phyloP scores from a whole-genome alignment of 2,329 filamentous ascomycete species.

The Dactylonectria macrodidyma region DNA sequence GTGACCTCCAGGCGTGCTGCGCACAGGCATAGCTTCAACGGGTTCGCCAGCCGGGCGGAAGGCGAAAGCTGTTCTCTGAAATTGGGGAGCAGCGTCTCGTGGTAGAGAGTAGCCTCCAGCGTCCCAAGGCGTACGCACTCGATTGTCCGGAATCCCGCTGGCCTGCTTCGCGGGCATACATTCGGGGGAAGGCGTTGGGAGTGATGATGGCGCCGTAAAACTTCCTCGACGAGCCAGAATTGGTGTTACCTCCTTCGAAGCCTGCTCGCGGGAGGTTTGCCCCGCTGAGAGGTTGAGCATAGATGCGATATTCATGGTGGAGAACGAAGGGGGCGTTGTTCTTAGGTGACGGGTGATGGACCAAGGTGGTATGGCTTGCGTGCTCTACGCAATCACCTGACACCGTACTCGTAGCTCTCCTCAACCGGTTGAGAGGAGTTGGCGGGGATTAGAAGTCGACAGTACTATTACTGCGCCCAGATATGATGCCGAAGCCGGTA shows the following conservation, averaged over 20 bases:
- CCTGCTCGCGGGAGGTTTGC: constrained; percentile 30
- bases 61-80: constrained; percentile 40
- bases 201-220: constrained; percentile 35
- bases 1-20: constrained; percentile 40
- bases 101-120: constrained; percentile 65
- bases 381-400: neutral
- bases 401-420: constrained; percentile 6
- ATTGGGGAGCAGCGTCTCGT: constrained; percentile 57
- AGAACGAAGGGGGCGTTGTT: constrained; percentile 25
- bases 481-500: constrained; percentile 29
- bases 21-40: constrained; percentile 41
- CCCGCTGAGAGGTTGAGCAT: constrained; percentile 44
- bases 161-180: constrained; percentile 43
- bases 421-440: constrained; percentile 9
- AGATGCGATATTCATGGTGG: constrained; percentile 39
- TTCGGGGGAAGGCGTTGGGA: constrained; percentile 55
- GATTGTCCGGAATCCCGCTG: constrained; percentile 40
- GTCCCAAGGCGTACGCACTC: constrained; percentile 65
- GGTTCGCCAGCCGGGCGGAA: constrained; percentile 44
- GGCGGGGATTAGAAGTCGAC: constrained; percentile 29
- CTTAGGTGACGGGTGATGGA: constrained; percentile 2
- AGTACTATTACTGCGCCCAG: constrained; percentile 33
- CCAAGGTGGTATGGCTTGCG: constrained; percentile 16
- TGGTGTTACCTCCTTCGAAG: constrained; percentile 27
- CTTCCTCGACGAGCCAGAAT: constrained; percentile 23